Evolutionary conservation across 768 basidiomycete species (phyloP), one percentile per base, ranked within the genome.

Genomic region (Boletus coccyginus): DNA sequence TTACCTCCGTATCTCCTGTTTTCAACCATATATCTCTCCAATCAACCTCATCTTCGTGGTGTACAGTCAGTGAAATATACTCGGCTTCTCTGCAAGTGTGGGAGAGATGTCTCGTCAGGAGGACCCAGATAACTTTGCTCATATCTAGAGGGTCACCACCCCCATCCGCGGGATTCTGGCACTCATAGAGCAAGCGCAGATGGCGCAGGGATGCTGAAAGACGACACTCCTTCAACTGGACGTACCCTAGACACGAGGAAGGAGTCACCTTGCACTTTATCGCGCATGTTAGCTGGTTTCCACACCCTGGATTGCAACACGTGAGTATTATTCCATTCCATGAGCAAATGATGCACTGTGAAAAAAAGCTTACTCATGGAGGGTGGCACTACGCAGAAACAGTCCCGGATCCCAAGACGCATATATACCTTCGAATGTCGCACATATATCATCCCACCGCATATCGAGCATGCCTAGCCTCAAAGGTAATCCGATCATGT

Each of bases 341-440:
- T 19, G 7, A 51, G 32, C 3, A 32, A n/a, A 29, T 7, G 12
- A 4, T 32, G 17, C 8, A 45, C 29, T 13, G 13, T 16, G 6
- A 41, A 19, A 43, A 35, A 51, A 32, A 35, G 68, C 80, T 46
- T 53, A 90, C 93, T 88, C 87, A 56, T 96, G 92, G 58, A 91
- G 82, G 16, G 63, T 73, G 27, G 83, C 60, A 2, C 59, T 58
- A 31, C 77, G 70, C 3, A 74, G 60, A 73, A 92, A 89, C 3
- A 82, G 74, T 0, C 47, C 60, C 0, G 94, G 91, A 68, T 94
- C 79, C 96, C 96, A 98, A 66, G 89, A 96, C 36, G 90, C 67
- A 70, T 94, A 93, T 39, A 96, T 70, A 3, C 88, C 83, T 36
- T 92, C 86, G 60, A 98, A 98, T 0, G 81, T 72, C 7, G 81